phyloP scores from a whole-genome alignment of 192 early-diverging fungal genomes.

The Coemansia sp. region DNA sequence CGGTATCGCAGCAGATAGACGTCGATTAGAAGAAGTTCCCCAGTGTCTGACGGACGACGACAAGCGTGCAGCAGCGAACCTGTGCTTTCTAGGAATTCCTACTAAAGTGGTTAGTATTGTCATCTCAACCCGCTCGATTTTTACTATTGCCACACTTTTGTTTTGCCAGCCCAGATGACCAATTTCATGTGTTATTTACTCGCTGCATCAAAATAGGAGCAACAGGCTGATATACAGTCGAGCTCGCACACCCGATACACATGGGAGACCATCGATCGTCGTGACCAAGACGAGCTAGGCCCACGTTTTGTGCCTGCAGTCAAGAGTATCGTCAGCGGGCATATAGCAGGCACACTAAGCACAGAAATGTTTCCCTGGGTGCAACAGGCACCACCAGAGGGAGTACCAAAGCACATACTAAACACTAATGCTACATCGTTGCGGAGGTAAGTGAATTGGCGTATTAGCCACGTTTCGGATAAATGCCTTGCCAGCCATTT shows the following conservation, averaged over 20 bases:
- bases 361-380: slow-evolving; percentile 45
- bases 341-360: slow-evolving; percentile 19
- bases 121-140: background rate
- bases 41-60: slow-evolving; percentile 45
- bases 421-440: slow-evolving; percentile 39
- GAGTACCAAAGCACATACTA: slow-evolving; percentile 32
- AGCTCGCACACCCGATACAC: background rate
- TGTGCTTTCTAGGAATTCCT: slow-evolving; percentile 36
- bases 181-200: too few relatives aligned
- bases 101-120: slow-evolving; percentile 34
- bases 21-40: slow-evolving; percentile 49
- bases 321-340: slow-evolving; percentile 32
- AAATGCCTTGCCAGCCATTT: background rate
- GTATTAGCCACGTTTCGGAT: too few relatives aligned
- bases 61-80: slow-evolving; percentile 41
- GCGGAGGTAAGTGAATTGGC: slow-evolving; percentile 28
- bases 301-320: slow-evolving; percentile 43
- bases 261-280: slow-evolving; percentile 8
- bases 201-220: slow-evolving; percentile 2
- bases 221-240: background rate
- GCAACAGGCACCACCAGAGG: slow-evolving; percentile 23
- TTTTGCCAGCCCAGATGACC: background rate
- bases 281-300: background rate
- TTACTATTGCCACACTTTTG: background rate
- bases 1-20: slow-evolving; percentile 32